Percentiles rank a stretch among this genome's conserved stretches.
These are phyloP conservation scores for Brettanomyces anomalus DNA, from an alignment of 805 yeast species.

Conservation along the genomic window DNA sequence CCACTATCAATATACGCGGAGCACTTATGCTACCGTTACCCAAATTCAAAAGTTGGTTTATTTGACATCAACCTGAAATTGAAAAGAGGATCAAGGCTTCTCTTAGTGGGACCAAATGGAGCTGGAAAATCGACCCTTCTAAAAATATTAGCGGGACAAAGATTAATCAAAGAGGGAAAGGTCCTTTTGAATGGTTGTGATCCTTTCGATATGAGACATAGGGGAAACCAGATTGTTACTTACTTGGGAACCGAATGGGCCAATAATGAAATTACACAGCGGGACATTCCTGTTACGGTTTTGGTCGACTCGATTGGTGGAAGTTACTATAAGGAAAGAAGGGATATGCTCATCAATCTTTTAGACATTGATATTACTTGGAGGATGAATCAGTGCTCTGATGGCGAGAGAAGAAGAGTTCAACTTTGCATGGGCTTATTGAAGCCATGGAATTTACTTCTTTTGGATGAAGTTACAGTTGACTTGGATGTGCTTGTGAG, in stretches of 20 bases:
- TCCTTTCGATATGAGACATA: conserved; percentile 46
- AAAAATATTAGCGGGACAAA: conserved; percentile 83
- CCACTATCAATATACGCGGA: conserved; percentile 45
- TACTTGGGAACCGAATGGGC: conserved; percentile 99
- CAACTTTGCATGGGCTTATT: conserved; percentile 90
- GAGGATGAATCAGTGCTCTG: conserved; percentile 89
- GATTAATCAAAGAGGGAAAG: conserved; percentile 65
- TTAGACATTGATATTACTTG: conserved; percentile 81
- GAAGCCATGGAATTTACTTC: conserved; percentile 78
- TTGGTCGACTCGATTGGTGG: conserved; percentile 78
- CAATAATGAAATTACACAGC: conserved; percentile 74
- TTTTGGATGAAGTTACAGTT: conserved; percentile 95
- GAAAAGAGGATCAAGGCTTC: conserved; percentile 64
- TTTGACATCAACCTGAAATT: conserved; percentile 52
- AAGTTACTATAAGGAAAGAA: conserved; percentile 57
- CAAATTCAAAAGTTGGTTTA: conserved; percentile 54
- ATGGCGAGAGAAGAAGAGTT: conserved; percentile 92
- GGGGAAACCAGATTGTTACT: conserved; percentile 29
- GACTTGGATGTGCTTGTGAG: conserved; percentile 93
- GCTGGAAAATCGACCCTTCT: conserved; percentile 93
- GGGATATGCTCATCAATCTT: conserved; percentile 66
- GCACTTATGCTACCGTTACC: conserved; percentile 61
- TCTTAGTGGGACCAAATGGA: conserved; percentile 90
- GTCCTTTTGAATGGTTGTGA: conserved; percentile 74
- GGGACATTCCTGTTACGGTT: conserved; percentile 83